Base-by-base conservation (phyloP, 1,284 basidiomycete species). In the Microbotryum lychnidis-dioicae region DNA sequence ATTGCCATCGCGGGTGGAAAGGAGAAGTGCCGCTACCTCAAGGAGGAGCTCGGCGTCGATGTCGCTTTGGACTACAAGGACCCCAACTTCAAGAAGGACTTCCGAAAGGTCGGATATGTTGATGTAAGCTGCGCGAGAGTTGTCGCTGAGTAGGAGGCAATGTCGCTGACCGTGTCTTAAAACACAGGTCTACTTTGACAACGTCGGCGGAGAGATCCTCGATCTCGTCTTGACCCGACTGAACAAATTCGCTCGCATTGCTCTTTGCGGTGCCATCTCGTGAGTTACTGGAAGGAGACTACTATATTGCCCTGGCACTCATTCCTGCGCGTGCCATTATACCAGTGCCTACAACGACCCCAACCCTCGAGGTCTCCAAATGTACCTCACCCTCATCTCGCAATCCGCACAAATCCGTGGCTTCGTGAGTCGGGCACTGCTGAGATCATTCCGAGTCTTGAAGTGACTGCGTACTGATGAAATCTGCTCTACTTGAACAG, bases 11-110 rank as follows among this genome's bases (percentile, higher is more conserved):
- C 86, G 0, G 86, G 87, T 21, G 82, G 83, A 0, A 73, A 80
- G 12, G 88, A 89, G 42, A 97, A 97, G 75, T 89, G 87, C 74
- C 77, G 80, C 9, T 91, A 89, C 84, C 82, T 96, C 45, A 81
- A 85, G 73, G 79, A 83, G 52, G 87, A 90, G 58, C 76, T 94
- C 29, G 89, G 89, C 20, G 85, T 88, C 53, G 87, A 91, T 69
- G 82, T 81, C 58, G 87, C 85, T 0, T 77, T 96, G 72, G 88
- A 96, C 75, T 96, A 97, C 79, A 96, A 94, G 76, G 80, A 76
- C 0, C 74, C 74, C 20, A 75, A 76, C 51, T 81, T 81, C 14
- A 83, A 82, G 71, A 76, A 80, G 45, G 83, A 80, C 14, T 93
- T 91, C 78, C 77, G 76, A 61, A 74, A 82, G 57, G 54, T 73